A percentile compares a stretch with the other conserved stretches of the same genome.
phyloP scores from a whole-genome alignment of 179 eudicot genomes.

The Gypsophila paniculata region DNA sequence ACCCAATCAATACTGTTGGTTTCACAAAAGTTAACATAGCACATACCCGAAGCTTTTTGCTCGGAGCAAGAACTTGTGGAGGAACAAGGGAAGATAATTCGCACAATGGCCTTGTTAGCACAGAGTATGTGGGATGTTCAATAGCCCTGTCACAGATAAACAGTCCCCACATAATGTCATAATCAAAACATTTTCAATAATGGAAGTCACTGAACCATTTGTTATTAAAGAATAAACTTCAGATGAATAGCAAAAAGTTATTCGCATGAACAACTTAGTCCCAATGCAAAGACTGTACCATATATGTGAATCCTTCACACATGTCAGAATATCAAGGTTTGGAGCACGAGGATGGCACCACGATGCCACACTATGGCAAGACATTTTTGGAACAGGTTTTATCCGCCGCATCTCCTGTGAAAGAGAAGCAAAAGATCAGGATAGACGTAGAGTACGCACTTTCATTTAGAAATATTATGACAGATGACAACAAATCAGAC shows the following conservation, averaged over 20 bases:
- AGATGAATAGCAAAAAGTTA: neutral
- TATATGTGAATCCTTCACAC: conserved; percentile 97
- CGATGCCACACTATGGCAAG: conserved; percentile 98
- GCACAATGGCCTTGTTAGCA: conserved; percentile 91
- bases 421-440: conserved; percentile 20
- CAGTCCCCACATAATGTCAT: conserved; percentile 10
- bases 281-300: conserved; percentile 44
- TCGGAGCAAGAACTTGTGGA: conserved; percentile 77
- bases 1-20: too few relatives aligned
- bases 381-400: conserved; percentile 87
- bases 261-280: conserved; percentile 13
- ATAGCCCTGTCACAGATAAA: conserved; percentile 64
- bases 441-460: neutral
- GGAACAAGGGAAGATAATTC: conserved; percentile 91
- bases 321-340: conserved; percentile 91
- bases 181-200: neutral
- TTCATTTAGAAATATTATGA: too few relatives aligned
- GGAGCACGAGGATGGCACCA: conserved; percentile 99
- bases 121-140: conserved; percentile 93
- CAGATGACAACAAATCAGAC: neutral
- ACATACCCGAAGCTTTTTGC: conserved; percentile 88
- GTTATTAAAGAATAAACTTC: neutral
- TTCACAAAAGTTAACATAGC: conserved; percentile 7
- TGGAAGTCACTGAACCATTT: conserved; percentile 7
- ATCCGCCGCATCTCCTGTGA: conserved; percentile 91